A percentile compares a stretch with the other conserved stretches of the same genome.
These are phyloP conservation scores for Nannizziopsis barbatae DNA, from an alignment of 2,329 filamentous ascomycete genomes.

Conservation along the genomic window DNA sequence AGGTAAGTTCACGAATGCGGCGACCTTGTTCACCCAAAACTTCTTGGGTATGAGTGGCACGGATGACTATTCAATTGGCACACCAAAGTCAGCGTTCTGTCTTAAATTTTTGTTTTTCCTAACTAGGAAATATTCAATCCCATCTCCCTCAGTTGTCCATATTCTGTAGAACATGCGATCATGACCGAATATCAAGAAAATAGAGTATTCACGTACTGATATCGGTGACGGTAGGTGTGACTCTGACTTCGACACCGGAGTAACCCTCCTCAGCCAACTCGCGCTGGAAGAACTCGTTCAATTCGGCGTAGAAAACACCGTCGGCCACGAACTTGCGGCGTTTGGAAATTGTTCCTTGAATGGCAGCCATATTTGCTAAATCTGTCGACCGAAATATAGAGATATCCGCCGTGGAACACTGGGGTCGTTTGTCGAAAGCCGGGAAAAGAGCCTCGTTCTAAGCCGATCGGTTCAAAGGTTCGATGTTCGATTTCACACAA, in stretches of 20 bases:
- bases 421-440: slow-evolving; percentile 10
- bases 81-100: background rate
- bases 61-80: slow-evolving; percentile 55
- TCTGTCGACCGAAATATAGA: slow-evolving; percentile 18
- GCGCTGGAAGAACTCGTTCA: slow-evolving; percentile 99
- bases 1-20: slow-evolving; percentile 99
- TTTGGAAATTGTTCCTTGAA: slow-evolving; percentile 44
- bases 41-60: slow-evolving; percentile 99
- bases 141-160: slow-evolving; percentile 1
- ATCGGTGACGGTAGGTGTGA: slow-evolving; percentile 98
- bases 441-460: slow-evolving; percentile 6
- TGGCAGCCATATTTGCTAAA: slow-evolving; percentile 40
- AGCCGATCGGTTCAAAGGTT: slow-evolving; percentile 1
- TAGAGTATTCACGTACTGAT: slow-evolving; percentile 53
- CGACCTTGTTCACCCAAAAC: slow-evolving; percentile 99
- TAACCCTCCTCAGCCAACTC: slow-evolving; percentile 99
- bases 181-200: slow-evolving; percentile 15
- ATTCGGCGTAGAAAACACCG: slow-evolving; percentile 99
- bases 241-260: slow-evolving; percentile 99
- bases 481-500: slow-evolving; percentile 15
- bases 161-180: slow-evolving; percentile 5
- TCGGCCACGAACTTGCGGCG: slow-evolving; percentile 73
- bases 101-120: background rate
- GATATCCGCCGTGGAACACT: slow-evolving; percentile 9
- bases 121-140: slow-evolving; percentile 7